Conservation (phyloP, 2,329 filamentous ascomycete species). For the Hypoxylon rubiginosum region DNA sequence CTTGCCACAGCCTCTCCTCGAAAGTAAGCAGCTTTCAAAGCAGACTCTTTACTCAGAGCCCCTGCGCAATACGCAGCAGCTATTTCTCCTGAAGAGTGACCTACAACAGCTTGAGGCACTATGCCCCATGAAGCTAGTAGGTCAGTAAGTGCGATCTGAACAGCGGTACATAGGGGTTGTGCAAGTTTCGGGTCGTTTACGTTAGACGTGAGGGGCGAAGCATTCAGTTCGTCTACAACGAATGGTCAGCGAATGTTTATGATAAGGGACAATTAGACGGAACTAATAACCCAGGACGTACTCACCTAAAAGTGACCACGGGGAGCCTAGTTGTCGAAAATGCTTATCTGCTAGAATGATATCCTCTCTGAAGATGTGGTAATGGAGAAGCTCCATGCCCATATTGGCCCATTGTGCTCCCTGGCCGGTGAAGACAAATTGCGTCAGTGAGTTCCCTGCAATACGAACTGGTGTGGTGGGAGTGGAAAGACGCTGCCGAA, state of each 20-base stretch:
- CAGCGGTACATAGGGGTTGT: slow-evolving; percentile 48
- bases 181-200: slow-evolving; percentile 44
- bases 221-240: too few relatives aligned
- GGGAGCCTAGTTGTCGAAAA: slow-evolving; percentile 25
- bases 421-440: slow-evolving; percentile 50
- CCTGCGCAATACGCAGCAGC: slow-evolving; percentile 51
- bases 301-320: slow-evolving; percentile 40
- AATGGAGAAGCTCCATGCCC: slow-evolving; percentile 41
- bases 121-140: slow-evolving; percentile 47
- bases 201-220: too few relatives aligned
- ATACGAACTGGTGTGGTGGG: neutral
- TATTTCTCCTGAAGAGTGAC: slow-evolving; percentile 55
- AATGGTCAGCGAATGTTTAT: too few relatives aligned
- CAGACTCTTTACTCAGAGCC: slow-evolving; percentile 43
- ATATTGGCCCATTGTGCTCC: slow-evolving; percentile 45
- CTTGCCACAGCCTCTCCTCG: slow-evolving; percentile 48
- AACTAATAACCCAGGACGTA: too few relatives aligned
- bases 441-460: neutral
- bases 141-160: slow-evolving; percentile 53
- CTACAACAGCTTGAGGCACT: slow-evolving; percentile 44
- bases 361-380: slow-evolving; percentile 35
- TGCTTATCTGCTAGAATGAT: slow-evolving; percentile 22
- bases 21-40: slow-evolving; percentile 52
- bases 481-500: neutral
- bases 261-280: too few relatives aligned